Conservation (phyloP, 225 moss, liverwort and hornwort genomes). For the Pleurozium schreberi region DNA sequence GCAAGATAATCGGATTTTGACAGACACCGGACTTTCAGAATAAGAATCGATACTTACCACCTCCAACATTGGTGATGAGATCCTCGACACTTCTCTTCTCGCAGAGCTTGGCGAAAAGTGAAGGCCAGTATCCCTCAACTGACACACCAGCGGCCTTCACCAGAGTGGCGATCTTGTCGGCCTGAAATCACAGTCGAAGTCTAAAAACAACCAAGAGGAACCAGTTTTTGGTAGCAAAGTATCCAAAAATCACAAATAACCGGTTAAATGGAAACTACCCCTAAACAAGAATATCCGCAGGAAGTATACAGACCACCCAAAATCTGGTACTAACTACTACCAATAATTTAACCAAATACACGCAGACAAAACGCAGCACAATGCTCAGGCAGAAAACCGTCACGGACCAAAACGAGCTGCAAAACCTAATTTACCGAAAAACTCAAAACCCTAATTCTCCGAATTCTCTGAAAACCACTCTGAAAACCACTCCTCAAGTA, state of each 20-base stretch:
- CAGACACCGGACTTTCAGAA: not conserved
- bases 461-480: not conserved
- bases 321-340: not conserved
- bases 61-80: slow-evolving; percentile 70
- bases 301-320: not conserved
- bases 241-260: not conserved
- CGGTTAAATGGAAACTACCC: not conserved
- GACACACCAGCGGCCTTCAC: slow-evolving; percentile 55
- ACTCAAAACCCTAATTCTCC: not conserved
- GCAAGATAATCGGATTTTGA: not conserved
- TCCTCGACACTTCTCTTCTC: slow-evolving; percentile 75
- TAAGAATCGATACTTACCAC: slow-evolving; percentile 20
- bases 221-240: not conserved
- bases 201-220: not conserved
- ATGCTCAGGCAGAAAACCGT: too few species aligned
- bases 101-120: slow-evolving; percentile 69
- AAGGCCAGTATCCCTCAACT: slow-evolving; percentile 66
- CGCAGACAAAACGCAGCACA: not conserved
- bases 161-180: slow-evolving; percentile 56
- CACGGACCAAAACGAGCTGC: not conserved
- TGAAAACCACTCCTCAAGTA: not conserved
- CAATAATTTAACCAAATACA: not conserved
- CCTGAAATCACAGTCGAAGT: slow-evolving; percentile 5
- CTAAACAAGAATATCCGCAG: not conserved
- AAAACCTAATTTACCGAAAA: not conserved